Percentiles rank a stretch among this genome's conserved stretches.
phyloP scores from a whole-genome alignment of 306 rosid genomes.

The Carpinus fangiana region DNA sequence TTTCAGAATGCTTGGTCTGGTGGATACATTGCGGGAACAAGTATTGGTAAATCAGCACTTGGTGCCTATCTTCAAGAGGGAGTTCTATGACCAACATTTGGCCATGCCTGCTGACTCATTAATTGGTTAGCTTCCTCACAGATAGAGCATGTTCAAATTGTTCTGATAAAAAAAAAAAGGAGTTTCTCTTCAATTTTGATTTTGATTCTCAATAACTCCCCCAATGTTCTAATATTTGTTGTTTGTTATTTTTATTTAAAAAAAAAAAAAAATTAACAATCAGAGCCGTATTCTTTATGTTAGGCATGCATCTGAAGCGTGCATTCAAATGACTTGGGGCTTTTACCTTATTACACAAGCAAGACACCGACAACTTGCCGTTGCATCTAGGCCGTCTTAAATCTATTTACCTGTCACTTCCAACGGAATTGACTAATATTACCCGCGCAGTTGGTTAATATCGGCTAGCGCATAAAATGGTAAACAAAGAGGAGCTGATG shows the following conservation, averaged over 20 bases:
- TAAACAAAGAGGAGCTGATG: not conserved
- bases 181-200: not conserved
- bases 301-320: not conserved
- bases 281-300: too few relatives aligned
- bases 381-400: not conserved
- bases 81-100: not conserved
- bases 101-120: not conserved
- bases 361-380: not conserved
- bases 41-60: slow-evolving; percentile 55
- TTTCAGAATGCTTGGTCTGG: slow-evolving; percentile 93
- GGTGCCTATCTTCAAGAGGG: slow-evolving; percentile 5
- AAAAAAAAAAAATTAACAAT: too few relatives aligned
- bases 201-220: too few relatives aligned
- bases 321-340: not conserved
- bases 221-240: too few relatives aligned
- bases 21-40: slow-evolving; percentile 80
- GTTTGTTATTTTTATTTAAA: too few relatives aligned
- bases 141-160: not conserved
- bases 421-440: not conserved
- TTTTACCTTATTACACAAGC: not conserved
- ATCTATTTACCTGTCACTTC: not conserved
- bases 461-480: not conserved
- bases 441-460: not conserved
- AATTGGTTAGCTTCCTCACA: not conserved
- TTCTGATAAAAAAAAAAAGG: not conserved